Evolutionary conservation across 164 flowering plant genomes (phyloP), one percentile per base, ranked within the genome.

Genomic region (Kingdonia uniflora): DNA sequence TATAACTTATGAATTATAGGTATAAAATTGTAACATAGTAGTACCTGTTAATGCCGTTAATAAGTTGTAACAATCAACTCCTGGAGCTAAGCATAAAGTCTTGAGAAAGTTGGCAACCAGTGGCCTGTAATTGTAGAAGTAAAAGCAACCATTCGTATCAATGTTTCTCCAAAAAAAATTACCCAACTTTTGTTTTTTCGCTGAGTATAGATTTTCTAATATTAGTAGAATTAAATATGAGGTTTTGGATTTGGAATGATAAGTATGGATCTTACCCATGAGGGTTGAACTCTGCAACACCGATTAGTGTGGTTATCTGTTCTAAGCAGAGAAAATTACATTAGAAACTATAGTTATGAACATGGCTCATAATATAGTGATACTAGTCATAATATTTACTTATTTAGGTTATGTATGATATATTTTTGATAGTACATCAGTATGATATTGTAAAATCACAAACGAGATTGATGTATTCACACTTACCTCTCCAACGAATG

Each of bases 261-360:
- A 15, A 20, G 41, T n/a, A 14, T n/a, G 17, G 15, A 5, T 21
- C 63, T 56, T 77, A 87, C 96, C 77, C 77, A 66, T 69, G 76
- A 24, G 88, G 88, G 58, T 87, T 74, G 74, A 87, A 87, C 70
- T 87, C 94, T 21, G 83, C 76, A 10, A 81, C 11, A 16, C 86
- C 86, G 4, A 80, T 26, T 5, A 69, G 37, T 4, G 64, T 65
- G 14, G 71, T 70, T 19, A 75, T 56, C 95, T 80, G 76, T 54
- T 15, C 19, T 26, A 37, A 49, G 19, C 12, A 37, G 8, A 39
- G 14, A 19, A 4, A 14, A 6, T 35, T 17, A 44, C 17, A 49
- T 19, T 14, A 22, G 47, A 12, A 61, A 51, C 37, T 46, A 23
- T 14, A 23, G 2, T 47, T 19, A n/a, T 42, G 11, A 15, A 29